These are phyloP conservation scores for Apiospora rasikravindrae DNA, from an alignment of 2,329 filamentous ascomycete genomes.

Conservation along the genomic window DNA sequence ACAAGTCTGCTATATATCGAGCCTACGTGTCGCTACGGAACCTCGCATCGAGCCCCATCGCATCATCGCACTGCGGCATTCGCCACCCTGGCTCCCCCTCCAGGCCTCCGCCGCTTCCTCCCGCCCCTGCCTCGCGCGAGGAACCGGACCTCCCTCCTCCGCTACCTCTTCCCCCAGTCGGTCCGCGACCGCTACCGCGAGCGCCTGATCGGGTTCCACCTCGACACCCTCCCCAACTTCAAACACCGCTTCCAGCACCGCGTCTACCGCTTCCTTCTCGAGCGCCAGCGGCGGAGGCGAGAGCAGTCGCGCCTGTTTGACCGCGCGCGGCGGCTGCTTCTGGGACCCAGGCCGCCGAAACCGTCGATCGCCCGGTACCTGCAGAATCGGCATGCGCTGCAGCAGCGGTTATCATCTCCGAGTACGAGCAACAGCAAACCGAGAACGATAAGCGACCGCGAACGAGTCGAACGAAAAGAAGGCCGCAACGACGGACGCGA, in stretches of 20 bases:
- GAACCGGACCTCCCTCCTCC: conserved; percentile 58
- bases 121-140: conserved; percentile 46
- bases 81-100: conserved; percentile 48
- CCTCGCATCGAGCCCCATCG: not conserved
- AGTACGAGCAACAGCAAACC: not conserved
- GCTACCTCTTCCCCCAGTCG: conserved; percentile 71
- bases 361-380: conserved; percentile 14
- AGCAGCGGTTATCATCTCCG: not conserved
- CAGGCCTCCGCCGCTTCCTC: conserved; percentile 44
- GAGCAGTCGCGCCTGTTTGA: conserved; percentile 55
- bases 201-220: conserved; percentile 71
- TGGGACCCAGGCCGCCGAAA: conserved; percentile 41
- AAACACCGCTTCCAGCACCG: conserved; percentile 75
- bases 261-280: conserved; percentile 76
- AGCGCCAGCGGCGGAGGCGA: conserved; percentile 62
- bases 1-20: not conserved
- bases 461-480: not conserved
- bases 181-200: conserved; percentile 67
- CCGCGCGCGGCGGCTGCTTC: conserved; percentile 52
- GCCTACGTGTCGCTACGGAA: not conserved
- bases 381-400: conserved; percentile 20
- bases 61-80: not conserved
- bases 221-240: conserved; percentile 74
- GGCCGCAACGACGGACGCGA: conserved; percentile 26
- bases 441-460: not conserved